These are phyloP conservation scores for Fusarium burgessii DNA, from an alignment of 2,329 filamentous ascomycete genomes.

Conservation along the genomic window DNA sequence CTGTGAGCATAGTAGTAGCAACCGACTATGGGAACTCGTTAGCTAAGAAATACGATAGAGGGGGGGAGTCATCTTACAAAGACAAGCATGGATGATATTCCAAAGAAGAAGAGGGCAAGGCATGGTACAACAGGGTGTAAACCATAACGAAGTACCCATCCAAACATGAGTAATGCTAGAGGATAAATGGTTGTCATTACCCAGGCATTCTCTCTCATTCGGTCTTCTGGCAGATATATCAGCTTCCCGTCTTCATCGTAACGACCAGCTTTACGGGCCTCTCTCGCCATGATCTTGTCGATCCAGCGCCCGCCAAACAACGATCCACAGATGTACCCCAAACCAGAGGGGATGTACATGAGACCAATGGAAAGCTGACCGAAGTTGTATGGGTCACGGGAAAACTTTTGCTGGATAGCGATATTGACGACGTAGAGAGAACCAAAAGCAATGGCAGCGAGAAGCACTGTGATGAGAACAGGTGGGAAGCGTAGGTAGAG, in stretches of 20 bases:
- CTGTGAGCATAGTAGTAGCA: conserved; percentile 85
- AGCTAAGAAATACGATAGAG: conserved; percentile 3
- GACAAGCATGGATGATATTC: conserved; percentile 81
- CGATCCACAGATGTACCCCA: conserved; percentile 78
- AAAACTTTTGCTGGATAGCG: conserved; percentile 78
- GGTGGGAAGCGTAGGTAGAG: conserved; percentile 78
- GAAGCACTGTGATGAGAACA: conserved; percentile 78
- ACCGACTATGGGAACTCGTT: conserved; percentile 56
- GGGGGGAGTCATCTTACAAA: conserved; percentile 62
- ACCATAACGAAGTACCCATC: conserved; percentile 77
- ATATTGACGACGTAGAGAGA: conserved; percentile 83
- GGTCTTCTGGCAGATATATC: conserved; percentile 80
- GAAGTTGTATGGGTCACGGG: conserved; percentile 74
- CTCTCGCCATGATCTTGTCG: conserved; percentile 82
- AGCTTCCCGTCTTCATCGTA: conserved; percentile 75
- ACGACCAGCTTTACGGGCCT: conserved; percentile 76
- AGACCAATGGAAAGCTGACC: conserved; percentile 76
- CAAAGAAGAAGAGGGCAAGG: conserved; percentile 79
- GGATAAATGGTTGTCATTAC: conserved; percentile 79
- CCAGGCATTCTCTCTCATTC: conserved; percentile 87
- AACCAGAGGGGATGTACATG: conserved; percentile 79
- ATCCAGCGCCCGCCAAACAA: conserved; percentile 81
- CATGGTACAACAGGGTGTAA: conserved; percentile 73
- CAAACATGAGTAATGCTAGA: conserved; percentile 77
- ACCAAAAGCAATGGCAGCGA: conserved; percentile 80